These are phyloP conservation scores for Graphiopsis chlorocephala DNA, from an alignment of 2,329 filamentous ascomycete species.

Conservation along the genomic window DNA sequence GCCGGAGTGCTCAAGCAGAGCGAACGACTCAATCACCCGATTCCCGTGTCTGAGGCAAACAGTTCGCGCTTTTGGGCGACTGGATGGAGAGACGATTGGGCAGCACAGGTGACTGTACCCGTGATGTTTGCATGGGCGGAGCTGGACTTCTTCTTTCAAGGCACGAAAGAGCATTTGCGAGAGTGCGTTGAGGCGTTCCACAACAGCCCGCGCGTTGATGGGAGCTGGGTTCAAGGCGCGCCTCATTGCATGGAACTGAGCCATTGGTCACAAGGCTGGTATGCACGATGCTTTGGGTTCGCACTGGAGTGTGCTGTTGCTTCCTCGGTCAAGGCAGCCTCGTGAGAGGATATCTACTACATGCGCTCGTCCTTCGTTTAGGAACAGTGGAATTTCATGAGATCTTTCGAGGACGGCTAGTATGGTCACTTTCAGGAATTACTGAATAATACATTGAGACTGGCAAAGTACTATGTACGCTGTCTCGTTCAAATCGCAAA, in stretches of 20 bases:
- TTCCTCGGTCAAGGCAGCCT: neutral
- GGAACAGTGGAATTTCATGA: neutral
- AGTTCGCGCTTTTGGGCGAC: neutral
- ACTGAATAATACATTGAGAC: neutral
- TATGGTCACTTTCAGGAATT: neutral
- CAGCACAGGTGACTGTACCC: neutral
- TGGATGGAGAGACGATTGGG: neutral
- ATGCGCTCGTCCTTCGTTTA: neutral
- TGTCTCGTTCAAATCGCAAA: too few species aligned
- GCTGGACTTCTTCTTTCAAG: conserved; percentile 2
- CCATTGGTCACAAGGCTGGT: conserved; percentile 11
- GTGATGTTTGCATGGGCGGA: conserved; percentile 5
- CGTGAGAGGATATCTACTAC: neutral
- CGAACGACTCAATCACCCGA: neutral
- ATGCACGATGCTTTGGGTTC: conserved; percentile 6
- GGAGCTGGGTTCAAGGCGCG: neutral
- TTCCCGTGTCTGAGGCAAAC: neutral
- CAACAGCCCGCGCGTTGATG: neutral
- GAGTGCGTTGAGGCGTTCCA: conserved; percentile 2
- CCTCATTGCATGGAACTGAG: conserved; percentile 10
- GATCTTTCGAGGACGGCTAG: neutral
- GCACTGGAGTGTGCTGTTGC: conserved; percentile 10
- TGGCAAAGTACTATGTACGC: neutral
- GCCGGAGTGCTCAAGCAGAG: neutral
- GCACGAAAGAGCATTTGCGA: neutral